Evolutionary conservation across 2,329 filamentous ascomycete species (phyloP), one percentile per base, ranked within the genome.

Genomic region (Cercospora sojina): DNA sequence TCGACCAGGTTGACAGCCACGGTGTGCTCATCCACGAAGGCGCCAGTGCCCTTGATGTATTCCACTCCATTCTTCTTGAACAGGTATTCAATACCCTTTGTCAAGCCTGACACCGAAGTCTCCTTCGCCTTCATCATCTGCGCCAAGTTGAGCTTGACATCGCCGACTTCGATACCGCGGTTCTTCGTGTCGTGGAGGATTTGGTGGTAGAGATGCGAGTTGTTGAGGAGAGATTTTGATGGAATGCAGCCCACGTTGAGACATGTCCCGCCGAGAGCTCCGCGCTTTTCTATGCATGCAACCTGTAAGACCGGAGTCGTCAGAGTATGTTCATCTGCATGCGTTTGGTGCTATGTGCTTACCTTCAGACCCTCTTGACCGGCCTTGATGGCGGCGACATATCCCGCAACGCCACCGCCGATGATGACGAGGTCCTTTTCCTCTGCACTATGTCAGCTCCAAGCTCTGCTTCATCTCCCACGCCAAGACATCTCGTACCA

Each of bases 81-180:
- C 70, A 99, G 85, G 80, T 94, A 99, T 82, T 99, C 95, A 72
- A 99, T 91, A 80, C 95, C 95, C 86, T 98, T 98, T 72, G 95
- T 99, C 73, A 99, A 84, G 59, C 93, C 88, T 47, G 84, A 81
- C 70, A 99, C 95, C 61, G 95, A 96, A 38, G 88, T 90, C 61
- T 99, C 94, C 85, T 99, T 99, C 67, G 95, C 93, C 85, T 97
- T 96, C 93, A 99, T 97, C 88, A 99, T 93, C 80, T 95, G 90
- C 76, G 85, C 82, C 55, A 99, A 87, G 86, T 99, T 97, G 78
- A 99, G 90, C 82, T 96, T 96, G 77, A 99, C 94, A 83, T 97
- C 92, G 78, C 91, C 90, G 74, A 99, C 95, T 78, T 98, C 94
- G 80, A 99, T 99, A 79, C 95, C 95, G 80, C 95, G 92, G 82